These are phyloP conservation scores for Voacanga thouarsii DNA, from an alignment of 257 asterid species.

Conservation along the genomic window DNA sequence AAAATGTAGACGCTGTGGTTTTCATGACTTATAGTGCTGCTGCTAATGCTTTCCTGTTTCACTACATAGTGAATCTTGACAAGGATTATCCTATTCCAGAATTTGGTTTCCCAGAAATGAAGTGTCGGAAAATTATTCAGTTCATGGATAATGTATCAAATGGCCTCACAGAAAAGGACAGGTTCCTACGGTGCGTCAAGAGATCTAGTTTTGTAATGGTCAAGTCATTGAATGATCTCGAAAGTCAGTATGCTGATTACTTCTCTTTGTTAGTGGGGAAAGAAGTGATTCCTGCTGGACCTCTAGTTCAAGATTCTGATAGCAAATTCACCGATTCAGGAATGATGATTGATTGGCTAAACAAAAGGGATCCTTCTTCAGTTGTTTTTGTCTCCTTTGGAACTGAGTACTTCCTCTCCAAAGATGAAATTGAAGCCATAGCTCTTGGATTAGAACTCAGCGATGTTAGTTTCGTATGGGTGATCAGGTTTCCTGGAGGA, in stretches of 20 bases:
- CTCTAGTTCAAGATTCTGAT: constrained; percentile 16
- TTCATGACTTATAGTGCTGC: constrained; percentile 9
- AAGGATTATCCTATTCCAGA: constrained; percentile 10
- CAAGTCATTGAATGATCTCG: constrained; percentile 14
- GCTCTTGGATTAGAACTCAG: constrained; percentile 23
- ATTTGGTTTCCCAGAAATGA: background rate
- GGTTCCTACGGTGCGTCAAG: constrained; percentile 5
- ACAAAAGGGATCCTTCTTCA: constrained; percentile 15
- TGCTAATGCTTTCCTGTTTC: constrained; percentile 10
- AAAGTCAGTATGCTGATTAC: constrained; percentile 13
- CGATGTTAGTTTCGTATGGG: constrained; percentile 19
- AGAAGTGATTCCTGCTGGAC: constrained; percentile 20
- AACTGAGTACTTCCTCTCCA: constrained; percentile 18
- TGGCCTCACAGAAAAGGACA: constrained; percentile 14
- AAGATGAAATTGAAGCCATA: constrained; percentile 16
- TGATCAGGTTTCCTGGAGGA: constrained; percentile 19
- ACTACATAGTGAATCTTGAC: background rate
- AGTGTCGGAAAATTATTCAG: background rate
- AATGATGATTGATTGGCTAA: constrained; percentile 8
- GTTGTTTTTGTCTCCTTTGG: constrained; percentile 21
- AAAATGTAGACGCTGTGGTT: constrained; percentile 12
- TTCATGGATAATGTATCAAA: constrained; percentile 13
- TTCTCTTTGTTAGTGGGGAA: constrained; percentile 12
- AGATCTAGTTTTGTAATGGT: constrained; percentile 4
- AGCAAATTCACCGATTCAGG: background rate